Conservation (phyloP, 768 basidiomycete genomes). For the Lentinula edodes region DNA sequence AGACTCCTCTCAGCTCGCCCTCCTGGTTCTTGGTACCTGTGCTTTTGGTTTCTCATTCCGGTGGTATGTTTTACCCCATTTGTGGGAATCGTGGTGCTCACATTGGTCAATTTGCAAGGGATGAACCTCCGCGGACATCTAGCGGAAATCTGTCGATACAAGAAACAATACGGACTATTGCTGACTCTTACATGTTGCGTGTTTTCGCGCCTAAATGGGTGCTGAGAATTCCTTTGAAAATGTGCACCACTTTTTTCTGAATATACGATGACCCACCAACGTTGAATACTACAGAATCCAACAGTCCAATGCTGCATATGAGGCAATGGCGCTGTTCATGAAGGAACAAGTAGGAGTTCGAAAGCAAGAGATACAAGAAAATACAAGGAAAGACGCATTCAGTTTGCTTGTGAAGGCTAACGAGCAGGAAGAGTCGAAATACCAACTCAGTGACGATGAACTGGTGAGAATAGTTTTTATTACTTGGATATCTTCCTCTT, state of each 20-base stretch:
- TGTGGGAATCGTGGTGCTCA: no score
- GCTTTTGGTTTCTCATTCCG: conserved; percentile 30
- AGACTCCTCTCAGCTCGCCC: conserved; percentile 27
- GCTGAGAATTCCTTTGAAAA: conserved; percentile 26
- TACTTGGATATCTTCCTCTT: not conserved
- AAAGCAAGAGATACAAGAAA: conserved; percentile 21
- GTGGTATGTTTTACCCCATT: not conserved
- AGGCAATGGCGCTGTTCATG: conserved; percentile 32
- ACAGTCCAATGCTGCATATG: conserved; percentile 21
- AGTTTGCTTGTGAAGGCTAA: conserved; percentile 41
- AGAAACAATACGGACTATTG: conserved; percentile 29
- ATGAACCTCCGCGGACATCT: conserved; percentile 25
- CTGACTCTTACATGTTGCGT: conserved; percentile 21
- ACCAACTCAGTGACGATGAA: conserved; percentile 33
- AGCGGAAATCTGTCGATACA: conserved; percentile 34
- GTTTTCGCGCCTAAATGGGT: conserved; percentile 33
- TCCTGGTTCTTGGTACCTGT: conserved; percentile 38
- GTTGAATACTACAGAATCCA: conserved; percentile 17
- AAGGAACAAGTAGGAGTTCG: conserved; percentile 27
- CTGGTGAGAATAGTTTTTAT: conserved; percentile 22
- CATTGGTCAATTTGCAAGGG: conserved; percentile 7
- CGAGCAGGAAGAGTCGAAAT: conserved; percentile 35
- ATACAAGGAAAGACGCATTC: conserved; percentile 27
- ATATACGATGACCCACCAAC: not conserved
- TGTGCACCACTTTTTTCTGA: conserved; percentile 14